Conservation (phyloP, 805 yeast species). For the Lipomyces starkeyi region DNA sequence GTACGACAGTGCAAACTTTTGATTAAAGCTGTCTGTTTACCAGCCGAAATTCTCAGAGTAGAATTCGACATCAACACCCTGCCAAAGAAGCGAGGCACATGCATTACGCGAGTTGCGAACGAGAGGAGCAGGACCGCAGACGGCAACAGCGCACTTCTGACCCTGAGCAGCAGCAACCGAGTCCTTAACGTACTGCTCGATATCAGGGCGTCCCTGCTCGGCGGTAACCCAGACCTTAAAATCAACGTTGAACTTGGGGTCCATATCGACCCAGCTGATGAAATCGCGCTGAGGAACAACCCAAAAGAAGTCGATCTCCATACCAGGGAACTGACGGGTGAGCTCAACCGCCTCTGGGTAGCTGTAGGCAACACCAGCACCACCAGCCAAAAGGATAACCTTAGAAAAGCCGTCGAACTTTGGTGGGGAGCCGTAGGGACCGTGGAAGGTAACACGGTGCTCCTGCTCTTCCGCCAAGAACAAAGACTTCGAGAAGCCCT, state of each 20-base stretch:
- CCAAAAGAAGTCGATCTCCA: constrained; percentile 43
- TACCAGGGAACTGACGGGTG: constrained; percentile 27
- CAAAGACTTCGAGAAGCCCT: constrained; percentile 42
- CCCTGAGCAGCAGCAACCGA: constrained; percentile 35
- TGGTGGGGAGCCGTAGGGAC: constrained; percentile 39
- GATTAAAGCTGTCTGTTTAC: constrained; percentile 28
- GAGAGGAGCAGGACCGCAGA: constrained; percentile 45
- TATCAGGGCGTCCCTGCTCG: constrained; percentile 45
- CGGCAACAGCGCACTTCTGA: constrained; percentile 39
- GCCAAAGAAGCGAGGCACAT: constrained; percentile 38
- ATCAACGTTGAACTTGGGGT: constrained; percentile 35
- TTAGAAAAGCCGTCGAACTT: constrained; percentile 35
- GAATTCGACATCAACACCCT: constrained; percentile 41
- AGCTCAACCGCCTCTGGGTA: constrained; percentile 41
- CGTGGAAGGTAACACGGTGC: constrained; percentile 40
- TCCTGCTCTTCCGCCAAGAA: constrained; percentile 34
- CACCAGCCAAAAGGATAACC: constrained; percentile 45
- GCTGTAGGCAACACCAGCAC: constrained; percentile 46
- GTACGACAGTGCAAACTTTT: background rate
- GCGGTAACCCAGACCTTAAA: constrained; percentile 44
- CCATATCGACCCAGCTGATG: constrained; percentile 42
- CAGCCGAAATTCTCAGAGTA: constrained; percentile 46
- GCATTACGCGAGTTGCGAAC: constrained; percentile 42
- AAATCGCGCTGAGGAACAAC: constrained; percentile 43
- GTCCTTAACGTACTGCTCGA: constrained; percentile 37